Conservation (phyloP, 805 yeast species). For the Wickerhamomyces rabaulensis region DNA sequence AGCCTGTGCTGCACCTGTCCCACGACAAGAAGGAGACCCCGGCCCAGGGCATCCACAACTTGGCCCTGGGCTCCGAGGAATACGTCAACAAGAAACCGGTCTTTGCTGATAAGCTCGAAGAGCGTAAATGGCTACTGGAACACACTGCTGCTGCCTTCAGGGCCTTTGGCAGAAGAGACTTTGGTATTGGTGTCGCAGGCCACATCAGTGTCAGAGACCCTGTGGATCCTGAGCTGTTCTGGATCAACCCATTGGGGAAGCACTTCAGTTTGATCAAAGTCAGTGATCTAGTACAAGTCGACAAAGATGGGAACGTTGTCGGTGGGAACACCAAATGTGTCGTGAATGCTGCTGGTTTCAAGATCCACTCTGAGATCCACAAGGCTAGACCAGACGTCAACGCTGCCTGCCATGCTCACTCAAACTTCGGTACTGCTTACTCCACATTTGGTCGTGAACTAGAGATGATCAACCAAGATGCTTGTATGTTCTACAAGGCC, state of each 20-base stretch:
- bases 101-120: conserved; percentile 42
- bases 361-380: conserved; percentile 64
- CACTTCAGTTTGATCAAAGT: conserved; percentile 63
- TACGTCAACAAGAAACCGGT: conserved; percentile 48
- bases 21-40: conserved; percentile 2
- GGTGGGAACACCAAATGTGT: conserved; percentile 49
- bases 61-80: conserved; percentile 43
- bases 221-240: conserved; percentile 69
- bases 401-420: conserved; percentile 72
- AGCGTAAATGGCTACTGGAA: conserved; percentile 52
- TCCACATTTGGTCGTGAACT: conserved; percentile 60
- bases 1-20: conserved; percentile 1
- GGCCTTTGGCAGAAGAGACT: conserved; percentile 74
- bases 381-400: conserved; percentile 63
- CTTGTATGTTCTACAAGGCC: conserved; percentile 56
- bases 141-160: conserved; percentile 87
- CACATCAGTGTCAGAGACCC: conserved; percentile 87
- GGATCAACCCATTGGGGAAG: conserved; percentile 86
- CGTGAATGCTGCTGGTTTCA: conserved; percentile 66
- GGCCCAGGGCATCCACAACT: conserved; percentile 54
- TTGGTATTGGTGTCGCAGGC: conserved; percentile 76
- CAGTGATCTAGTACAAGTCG: conserved; percentile 58
- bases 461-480: conserved; percentile 81
- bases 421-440: conserved; percentile 59
- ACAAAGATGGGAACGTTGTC: conserved; percentile 56